phyloP scores from a whole-genome alignment of 148 eudicot genomes.

The Limonium bicolor region DNA sequence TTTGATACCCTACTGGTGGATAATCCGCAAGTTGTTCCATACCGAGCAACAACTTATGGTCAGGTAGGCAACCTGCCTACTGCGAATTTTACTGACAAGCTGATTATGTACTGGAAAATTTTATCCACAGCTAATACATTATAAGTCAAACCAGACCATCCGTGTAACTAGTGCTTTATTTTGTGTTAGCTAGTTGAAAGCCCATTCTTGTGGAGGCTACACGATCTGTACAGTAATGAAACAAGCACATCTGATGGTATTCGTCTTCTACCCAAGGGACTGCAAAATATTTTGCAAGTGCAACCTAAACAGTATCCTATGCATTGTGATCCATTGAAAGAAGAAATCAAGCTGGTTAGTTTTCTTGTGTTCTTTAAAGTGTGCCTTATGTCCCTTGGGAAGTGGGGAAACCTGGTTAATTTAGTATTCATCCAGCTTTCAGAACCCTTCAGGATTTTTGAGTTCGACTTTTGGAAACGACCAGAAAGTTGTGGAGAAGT shows the following conservation, averaged over 20 bases:
- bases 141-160: too few relatives aligned
- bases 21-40: conserved; percentile 62
- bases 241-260: conserved; percentile 38
- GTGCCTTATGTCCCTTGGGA: too few relatives aligned
- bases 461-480: conserved; percentile 86
- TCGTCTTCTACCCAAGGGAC: conserved; percentile 43
- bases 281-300: conserved; percentile 24
- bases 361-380: conserved; percentile 5
- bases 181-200: conserved; percentile 77
- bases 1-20: conserved; percentile 68
- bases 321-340: conserved; percentile 63
- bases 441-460: conserved; percentile 93
- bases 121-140: too few relatives aligned
- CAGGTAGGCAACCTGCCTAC: conserved; percentile 28
- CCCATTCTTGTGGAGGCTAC: conserved; percentile 43
- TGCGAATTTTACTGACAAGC: not conserved
- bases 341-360: conserved; percentile 59
- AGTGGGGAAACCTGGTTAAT: conserved; percentile 17
- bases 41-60: conserved; percentile 61
- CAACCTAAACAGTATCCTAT: conserved; percentile 52
- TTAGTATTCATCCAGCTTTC: conserved; percentile 54
- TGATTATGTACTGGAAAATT: not conserved
- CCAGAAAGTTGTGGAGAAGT: conserved; percentile 64
- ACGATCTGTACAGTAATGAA: conserved; percentile 54
- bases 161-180: too few relatives aligned